Base-by-base conservation (phyloP, 257 asterid genomes). In the Solanum okadae region DNA sequence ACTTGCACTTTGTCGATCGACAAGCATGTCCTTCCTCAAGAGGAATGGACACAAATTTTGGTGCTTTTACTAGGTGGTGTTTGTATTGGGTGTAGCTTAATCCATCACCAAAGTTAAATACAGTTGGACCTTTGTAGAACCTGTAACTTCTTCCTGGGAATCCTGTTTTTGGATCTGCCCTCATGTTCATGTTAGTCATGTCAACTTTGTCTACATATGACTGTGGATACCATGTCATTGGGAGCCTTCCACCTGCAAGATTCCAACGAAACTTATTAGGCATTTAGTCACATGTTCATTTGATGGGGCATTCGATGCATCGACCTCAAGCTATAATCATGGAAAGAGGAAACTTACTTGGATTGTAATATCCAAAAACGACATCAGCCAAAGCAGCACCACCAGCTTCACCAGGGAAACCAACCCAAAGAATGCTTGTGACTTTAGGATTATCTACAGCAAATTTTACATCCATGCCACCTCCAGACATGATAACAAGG, bases 211-310 rank as follows among this genome's bases (percentile, higher is more conserved):
- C 96, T 0, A 70, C 95, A 65, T 92, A 96, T 7, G 93, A 88
- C 20, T 96, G 94, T 3, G 98, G 99, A 78, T 96, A 96, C 99
- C 99, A 96, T 85, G 99, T 96, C 98, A 95, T 94, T 1, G 99
- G 98, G 11, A 97, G 91, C 86, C 94, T 93, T 75, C 99, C 98
- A 88, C 98, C 98, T 94, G 33, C 40, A 22, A 44, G 18, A 46
- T 81, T 46, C 27, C 27, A 16, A 27, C 0, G 29, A 27, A 46
- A 27, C 14, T 46, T 81, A 81, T 29, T 15, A 44, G 67, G 38
- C 37, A 25, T 40, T 79, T 79, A 16, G 27, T 79, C 40, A 46
- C 22, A 27, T 6, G 25, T 27, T 46, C 67, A 79, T 79, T 79
- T 79, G 23, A 42, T 78, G 25, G 59, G 2, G 2, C 76, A 70